phyloP scores from a whole-genome alignment of 176 grass and related monocot species.

The Rhipidocladum racemiflorum region DNA sequence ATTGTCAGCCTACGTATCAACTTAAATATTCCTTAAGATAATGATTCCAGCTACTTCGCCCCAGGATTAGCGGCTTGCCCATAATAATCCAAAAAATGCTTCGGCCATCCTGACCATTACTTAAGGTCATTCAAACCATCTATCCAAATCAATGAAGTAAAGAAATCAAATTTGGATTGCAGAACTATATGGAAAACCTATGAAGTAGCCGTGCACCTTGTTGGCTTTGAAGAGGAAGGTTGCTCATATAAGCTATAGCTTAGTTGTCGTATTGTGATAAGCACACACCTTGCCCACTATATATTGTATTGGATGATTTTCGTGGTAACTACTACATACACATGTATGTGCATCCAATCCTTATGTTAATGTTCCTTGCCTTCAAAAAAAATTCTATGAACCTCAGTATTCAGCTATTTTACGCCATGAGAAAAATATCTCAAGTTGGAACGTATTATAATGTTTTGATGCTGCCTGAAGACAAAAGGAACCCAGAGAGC shows the following conservation, averaged over 20 bases:
- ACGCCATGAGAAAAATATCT: neutral
- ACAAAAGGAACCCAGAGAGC: neutral
- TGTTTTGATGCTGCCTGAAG: neutral
- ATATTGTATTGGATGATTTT: neutral
- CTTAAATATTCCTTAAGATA: conserved; percentile 7
- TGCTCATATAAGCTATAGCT: conserved; percentile 29
- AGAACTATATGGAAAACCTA: neutral
- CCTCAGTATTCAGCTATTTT: neutral
- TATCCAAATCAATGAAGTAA: neutral
- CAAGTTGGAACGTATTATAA: neutral
- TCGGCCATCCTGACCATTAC: neutral
- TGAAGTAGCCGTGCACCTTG: conserved; percentile 25
- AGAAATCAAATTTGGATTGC: conserved; percentile 21
- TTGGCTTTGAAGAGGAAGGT: neutral
- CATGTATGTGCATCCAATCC: neutral
- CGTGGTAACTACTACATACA: neutral
- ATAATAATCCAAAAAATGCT: neutral
- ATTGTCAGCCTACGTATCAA: neutral
- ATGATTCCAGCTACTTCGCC: conserved; percentile 8
- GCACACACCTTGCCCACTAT: neutral
- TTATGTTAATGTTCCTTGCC: neutral
- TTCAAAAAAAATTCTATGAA: neutral
- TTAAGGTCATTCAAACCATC: conserved; percentile 17
- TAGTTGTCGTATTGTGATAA: conserved; percentile 37
- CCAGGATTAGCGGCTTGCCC: neutral